Percentiles rank a stretch among this genome's conserved stretches.
These are phyloP conservation scores for Afroboletus lepidellus DNA, from an alignment of 1,284 basidiomycete genomes.

Conservation along the genomic window DNA sequence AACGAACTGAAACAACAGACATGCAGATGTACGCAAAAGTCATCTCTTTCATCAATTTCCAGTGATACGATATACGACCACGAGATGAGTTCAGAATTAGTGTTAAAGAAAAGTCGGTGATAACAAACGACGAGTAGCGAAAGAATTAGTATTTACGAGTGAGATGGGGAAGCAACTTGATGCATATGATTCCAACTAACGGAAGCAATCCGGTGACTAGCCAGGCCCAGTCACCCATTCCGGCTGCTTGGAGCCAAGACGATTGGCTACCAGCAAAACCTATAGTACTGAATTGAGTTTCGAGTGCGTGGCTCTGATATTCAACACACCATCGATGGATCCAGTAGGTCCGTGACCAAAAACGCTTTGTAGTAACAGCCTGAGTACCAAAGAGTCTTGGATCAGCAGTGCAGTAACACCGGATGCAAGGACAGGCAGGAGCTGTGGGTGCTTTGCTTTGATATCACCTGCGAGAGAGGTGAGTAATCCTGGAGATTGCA, in stretches of 20 bases:
- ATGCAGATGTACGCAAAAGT: too few species aligned
- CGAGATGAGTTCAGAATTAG: too few species aligned
- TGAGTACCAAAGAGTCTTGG: slow-evolving; percentile 16
- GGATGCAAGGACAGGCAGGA: slow-evolving; percentile 8
- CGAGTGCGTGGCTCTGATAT: background rate
- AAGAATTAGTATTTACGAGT: background rate
- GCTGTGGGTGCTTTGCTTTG: slow-evolving; percentile 14
- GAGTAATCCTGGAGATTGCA: background rate
- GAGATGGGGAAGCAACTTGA: background rate
- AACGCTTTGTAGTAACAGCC: slow-evolving; percentile 9
- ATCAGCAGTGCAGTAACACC: slow-evolving; percentile 9
- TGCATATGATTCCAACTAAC: background rate
- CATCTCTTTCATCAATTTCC: too few species aligned
- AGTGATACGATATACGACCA: too few species aligned
- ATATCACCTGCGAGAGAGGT: slow-evolving; percentile 12
- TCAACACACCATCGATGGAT: slow-evolving; percentile 13
- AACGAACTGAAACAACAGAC: too few species aligned
- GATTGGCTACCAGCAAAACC: slow-evolving; percentile 16
- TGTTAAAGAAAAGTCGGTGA: too few species aligned
- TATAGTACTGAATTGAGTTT: background rate
- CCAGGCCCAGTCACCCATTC: background rate
- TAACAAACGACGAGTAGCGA: too few species aligned
- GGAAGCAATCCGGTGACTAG: background rate
- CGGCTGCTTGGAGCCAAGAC: slow-evolving; percentile 12
- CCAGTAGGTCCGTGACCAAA: slow-evolving; percentile 19